phyloP scores from a whole-genome alignment of 192 early-diverging fungal species.

The Podila horticola region DNA sequence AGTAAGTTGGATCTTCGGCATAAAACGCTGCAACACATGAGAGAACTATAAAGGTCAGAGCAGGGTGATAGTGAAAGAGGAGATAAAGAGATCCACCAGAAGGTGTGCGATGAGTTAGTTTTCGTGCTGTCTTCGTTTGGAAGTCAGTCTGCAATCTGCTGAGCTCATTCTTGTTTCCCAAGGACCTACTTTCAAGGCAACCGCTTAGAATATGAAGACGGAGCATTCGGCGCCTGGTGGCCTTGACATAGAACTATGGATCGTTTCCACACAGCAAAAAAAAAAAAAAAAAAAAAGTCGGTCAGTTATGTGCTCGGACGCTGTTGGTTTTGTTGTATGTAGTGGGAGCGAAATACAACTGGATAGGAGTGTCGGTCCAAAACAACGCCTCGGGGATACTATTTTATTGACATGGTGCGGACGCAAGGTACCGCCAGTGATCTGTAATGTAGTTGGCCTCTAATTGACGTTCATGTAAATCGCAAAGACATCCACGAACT shows the following conservation, averaged over 20 bases:
- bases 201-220: constrained; percentile 37
- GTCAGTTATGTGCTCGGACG: too few species aligned
- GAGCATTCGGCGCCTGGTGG: constrained; percentile 30
- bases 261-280: neutral
- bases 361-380: too few species aligned
- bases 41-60: constrained; percentile 13
- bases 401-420: too few species aligned
- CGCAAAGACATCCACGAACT: too few species aligned
- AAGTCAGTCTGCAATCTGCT: neutral
- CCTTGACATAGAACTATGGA: constrained; percentile 39
- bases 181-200: constrained; percentile 37
- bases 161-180: neutral
- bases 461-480: too few species aligned
- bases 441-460: too few species aligned
- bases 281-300: too few species aligned
- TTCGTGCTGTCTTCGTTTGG: neutral
- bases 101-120: neutral
- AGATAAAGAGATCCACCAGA: neutral
- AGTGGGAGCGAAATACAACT: too few species aligned
- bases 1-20: constrained; percentile 42
- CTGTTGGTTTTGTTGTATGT: too few species aligned
- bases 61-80: neutral
- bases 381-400: too few species aligned
- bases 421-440: too few species aligned
- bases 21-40: constrained; percentile 38